These are phyloP conservation scores for Kodamaea lidongshanica DNA, from an alignment of 805 yeast species.

Conservation along the genomic window DNA sequence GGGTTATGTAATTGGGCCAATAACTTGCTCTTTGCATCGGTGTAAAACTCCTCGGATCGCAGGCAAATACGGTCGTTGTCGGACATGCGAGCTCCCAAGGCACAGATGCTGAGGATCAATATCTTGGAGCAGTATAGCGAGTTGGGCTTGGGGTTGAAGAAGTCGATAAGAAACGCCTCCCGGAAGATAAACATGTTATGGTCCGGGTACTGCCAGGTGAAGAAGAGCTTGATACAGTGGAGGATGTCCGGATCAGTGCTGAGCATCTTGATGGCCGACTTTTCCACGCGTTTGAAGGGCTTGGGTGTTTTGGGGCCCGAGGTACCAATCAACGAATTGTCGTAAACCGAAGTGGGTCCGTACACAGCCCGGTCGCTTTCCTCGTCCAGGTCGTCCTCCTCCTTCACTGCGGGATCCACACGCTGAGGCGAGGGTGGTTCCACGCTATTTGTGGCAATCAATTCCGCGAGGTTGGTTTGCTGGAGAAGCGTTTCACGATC, in stretches of 20 bases:
- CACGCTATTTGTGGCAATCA: slow-evolving; percentile 6
- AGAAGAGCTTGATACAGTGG: slow-evolving; percentile 40
- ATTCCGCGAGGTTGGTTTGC: slow-evolving; percentile 13
- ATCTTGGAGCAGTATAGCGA: slow-evolving; percentile 51
- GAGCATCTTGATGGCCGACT: slow-evolving; percentile 16
- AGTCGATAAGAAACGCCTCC: slow-evolving; percentile 56
- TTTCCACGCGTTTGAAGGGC: slow-evolving; percentile 6
- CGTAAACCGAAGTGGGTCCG: slow-evolving; percentile 43
- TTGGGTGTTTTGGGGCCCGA: not conserved
- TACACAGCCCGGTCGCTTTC: slow-evolving; percentile 19
- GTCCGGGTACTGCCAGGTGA: slow-evolving; percentile 63
- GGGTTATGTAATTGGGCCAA: slow-evolving; percentile 42
- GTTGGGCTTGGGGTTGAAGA: slow-evolving; percentile 49
- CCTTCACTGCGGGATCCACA: not conserved
- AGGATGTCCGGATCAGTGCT: slow-evolving; percentile 32
- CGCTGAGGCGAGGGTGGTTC: slow-evolving; percentile 1
- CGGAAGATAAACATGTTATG: slow-evolving; percentile 57
- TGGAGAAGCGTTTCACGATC: slow-evolving; percentile 18
- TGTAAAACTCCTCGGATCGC: slow-evolving; percentile 41
- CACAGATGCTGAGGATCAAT: slow-evolving; percentile 50
- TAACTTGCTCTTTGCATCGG: slow-evolving; percentile 39
- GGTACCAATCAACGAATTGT: slow-evolving; percentile 19
- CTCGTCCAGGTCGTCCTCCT: not conserved
- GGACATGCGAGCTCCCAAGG: slow-evolving; percentile 51
- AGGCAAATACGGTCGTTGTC: slow-evolving; percentile 36